These are phyloP conservation scores for Ilex asprella DNA, from an alignment of 257 asterid species.

Conservation along the genomic window DNA sequence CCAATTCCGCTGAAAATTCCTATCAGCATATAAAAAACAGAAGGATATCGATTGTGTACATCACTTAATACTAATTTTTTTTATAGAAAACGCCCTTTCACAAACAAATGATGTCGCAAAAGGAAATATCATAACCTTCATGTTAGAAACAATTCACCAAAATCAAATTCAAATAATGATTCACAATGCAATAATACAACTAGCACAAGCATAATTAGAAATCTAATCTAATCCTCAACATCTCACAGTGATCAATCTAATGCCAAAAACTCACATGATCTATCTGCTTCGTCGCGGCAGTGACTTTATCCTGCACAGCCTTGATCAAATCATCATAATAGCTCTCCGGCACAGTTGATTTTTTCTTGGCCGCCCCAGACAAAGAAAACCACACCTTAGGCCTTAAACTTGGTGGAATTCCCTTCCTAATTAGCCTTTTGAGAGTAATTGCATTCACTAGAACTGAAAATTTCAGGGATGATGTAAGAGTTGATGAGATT, in stretches of 20 bases:
- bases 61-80: no score
- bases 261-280: slow-evolving; percentile 61
- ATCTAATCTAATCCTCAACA: no score
- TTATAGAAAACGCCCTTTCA: no score
- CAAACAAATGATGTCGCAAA: no score
- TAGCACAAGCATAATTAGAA: not conserved
- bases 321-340: slow-evolving; percentile 69
- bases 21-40: no score
- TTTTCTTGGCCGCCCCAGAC: slow-evolving; percentile 97
- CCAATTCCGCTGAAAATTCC: no score
- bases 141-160: no score
- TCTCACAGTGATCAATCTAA: not conserved
- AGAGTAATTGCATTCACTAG: slow-evolving; percentile 81
- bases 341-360: slow-evolving; percentile 90
- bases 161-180: no score
- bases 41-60: no score
- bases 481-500: slow-evolving; percentile 47
- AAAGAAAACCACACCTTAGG: slow-evolving; percentile 91
- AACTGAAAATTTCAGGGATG: slow-evolving; percentile 71
- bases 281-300: slow-evolving; percentile 95
- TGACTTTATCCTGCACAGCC: slow-evolving; percentile 76
- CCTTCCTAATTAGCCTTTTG: slow-evolving; percentile 83
- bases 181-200: not conserved
- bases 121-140: no score
- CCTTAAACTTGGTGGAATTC: slow-evolving; percentile 87